Evolutionary conservation across 805 yeast genomes (phyloP).

Genomic region (Schwanniomyces yamadae): DNA sequence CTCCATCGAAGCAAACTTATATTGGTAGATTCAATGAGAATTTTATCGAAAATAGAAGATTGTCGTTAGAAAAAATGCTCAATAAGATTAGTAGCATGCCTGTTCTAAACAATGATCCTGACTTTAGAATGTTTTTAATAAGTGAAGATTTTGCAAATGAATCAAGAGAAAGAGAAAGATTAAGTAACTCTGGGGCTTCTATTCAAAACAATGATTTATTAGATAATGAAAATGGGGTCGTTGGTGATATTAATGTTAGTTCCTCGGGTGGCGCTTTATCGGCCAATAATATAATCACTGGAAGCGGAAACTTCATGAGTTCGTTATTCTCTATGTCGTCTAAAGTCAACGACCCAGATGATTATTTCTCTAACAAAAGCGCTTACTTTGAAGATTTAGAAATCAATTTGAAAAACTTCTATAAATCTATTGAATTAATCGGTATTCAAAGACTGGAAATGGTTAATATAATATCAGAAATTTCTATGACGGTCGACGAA

Average conservation of each 20-base stretch:
- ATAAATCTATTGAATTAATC: slow-evolving; percentile 70
- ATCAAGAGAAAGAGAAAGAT: slow-evolving; percentile 66
- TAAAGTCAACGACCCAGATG: slow-evolving; percentile 75
- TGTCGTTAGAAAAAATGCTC: slow-evolving; percentile 85
- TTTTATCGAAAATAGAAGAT: slow-evolving; percentile 82
- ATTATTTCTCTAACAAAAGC: slow-evolving; percentile 69
- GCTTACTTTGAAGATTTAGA: slow-evolving; percentile 71
- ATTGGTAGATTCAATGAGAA: slow-evolving; percentile 90
- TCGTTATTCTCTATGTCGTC: slow-evolving; percentile 68
- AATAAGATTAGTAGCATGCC: slow-evolving; percentile 60
- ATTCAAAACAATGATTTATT: slow-evolving; percentile 29
- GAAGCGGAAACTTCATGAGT: slow-evolving; percentile 55
- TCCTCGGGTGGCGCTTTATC: slow-evolving; percentile 4
- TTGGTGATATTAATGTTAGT: slow-evolving; percentile 10
- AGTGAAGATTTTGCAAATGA: slow-evolving; percentile 68
- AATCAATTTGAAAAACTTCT: slow-evolving; percentile 64
- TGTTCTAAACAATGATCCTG: slow-evolving; percentile 64
- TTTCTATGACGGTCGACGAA: slow-evolving; percentile 48
- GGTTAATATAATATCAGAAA: slow-evolving; percentile 68
- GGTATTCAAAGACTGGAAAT: slow-evolving; percentile 76
- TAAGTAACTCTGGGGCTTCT: slow-evolving; percentile 54
- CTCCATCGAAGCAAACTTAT: slow-evolving; percentile 93
- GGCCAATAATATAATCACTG: slow-evolving; percentile 14
- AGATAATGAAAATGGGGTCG: slow-evolving; percentile 31
- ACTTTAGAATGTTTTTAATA: slow-evolving; percentile 74